A percentile compares a stretch with the other conserved stretches of the same genome.
Conservation (phyloP, 1,139 yeast species). For the Candida tetrigidarum region DNA sequence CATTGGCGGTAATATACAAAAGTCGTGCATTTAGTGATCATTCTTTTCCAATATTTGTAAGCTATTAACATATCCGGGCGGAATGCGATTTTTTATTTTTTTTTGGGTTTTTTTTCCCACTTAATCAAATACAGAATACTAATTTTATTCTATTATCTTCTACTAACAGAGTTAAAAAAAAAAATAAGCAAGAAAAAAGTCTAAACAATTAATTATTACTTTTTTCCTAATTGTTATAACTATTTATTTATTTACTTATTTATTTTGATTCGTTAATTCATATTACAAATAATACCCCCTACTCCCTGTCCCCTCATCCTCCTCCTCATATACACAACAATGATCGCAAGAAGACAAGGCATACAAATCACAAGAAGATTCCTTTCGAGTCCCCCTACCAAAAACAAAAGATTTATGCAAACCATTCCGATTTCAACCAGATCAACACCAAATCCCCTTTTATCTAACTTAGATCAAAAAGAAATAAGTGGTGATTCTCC, state of each 20-base stretch:
- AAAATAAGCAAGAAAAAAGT: not conserved
- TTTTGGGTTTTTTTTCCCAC: not conserved
- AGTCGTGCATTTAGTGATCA: constrained; percentile 3
- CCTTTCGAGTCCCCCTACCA: constrained; percentile 16
- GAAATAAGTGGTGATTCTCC: constrained; percentile 17
- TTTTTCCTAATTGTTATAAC: not conserved
- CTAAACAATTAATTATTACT: not conserved
- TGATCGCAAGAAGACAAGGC: constrained; percentile 14
- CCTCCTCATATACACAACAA: constrained; percentile 3
- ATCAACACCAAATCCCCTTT: constrained; percentile 25
- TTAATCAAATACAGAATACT: not conserved
- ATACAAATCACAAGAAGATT: constrained; percentile 12
- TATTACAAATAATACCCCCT: too few species aligned
- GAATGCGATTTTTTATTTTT: not conserved
- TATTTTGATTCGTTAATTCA: not conserved
- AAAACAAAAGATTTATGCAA: constrained; percentile 46
- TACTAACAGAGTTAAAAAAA: not conserved
- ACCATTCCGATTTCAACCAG: constrained; percentile 37
- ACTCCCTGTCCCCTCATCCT: not conserved
- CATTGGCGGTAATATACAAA: not conserved
- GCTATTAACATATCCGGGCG: not conserved
- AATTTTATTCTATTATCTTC: not conserved
- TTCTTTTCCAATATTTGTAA: constrained; percentile 2
- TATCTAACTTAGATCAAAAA: constrained; percentile 31
- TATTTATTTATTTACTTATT: not conserved